Percentiles rank a stretch among this genome's conserved stretches.
phyloP scores from a whole-genome alignment of 2,329 filamentous ascomycete species.

The Alternaria gaisen region DNA sequence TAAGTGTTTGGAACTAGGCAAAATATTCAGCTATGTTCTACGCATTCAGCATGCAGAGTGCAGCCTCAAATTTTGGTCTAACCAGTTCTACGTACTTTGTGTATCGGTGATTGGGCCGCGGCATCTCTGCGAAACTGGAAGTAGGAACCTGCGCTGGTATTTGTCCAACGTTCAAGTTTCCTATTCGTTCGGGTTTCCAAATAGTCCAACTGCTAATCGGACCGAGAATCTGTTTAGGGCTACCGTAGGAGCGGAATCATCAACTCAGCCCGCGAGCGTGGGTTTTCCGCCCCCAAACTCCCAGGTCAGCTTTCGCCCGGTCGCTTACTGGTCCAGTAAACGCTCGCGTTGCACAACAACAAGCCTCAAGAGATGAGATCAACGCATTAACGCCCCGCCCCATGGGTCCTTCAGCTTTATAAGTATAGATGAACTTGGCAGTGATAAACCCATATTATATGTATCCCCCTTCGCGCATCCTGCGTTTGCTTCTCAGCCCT shows the following conservation, averaged over 20 bases:
- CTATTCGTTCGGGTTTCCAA: not conserved
- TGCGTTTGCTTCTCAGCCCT: not conserved
- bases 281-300: not conserved
- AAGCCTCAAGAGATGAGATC: not conserved
- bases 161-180: not conserved
- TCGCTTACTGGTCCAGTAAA: not conserved
- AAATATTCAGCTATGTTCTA: not conserved
- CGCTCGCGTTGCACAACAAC: not conserved
- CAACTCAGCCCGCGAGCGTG: not conserved
- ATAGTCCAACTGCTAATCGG: not conserved
- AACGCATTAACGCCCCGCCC: not conserved
- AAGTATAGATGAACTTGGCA: not conserved
- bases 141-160: not conserved
- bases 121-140: not conserved
- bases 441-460: not conserved
- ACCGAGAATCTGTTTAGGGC: not conserved
- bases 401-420: not conserved
- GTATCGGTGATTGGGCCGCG: not conserved
- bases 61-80: not conserved
- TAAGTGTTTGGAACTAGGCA: not conserved
- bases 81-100: not conserved
- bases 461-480: not conserved
- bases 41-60: too few relatives aligned
- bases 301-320: not conserved
- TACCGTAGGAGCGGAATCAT: not conserved